phyloP scores from a whole-genome alignment of 2,329 filamentous ascomycete genomes.

The Microsporum canis region DNA sequence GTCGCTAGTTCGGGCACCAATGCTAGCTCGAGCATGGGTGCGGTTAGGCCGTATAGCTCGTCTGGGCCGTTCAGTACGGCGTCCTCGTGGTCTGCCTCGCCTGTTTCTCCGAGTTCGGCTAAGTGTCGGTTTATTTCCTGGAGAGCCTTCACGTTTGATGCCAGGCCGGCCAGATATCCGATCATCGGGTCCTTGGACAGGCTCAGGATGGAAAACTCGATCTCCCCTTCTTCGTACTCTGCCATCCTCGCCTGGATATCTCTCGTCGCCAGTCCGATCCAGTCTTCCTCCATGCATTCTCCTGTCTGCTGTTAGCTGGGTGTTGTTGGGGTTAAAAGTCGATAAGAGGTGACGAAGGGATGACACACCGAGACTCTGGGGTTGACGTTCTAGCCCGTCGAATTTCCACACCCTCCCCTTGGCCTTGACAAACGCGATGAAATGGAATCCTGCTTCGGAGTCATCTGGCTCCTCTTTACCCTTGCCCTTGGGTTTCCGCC shows the following conservation, averaged over 20 bases:
- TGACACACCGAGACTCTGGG: conserved; percentile 48
- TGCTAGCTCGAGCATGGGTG: conserved; percentile 25
- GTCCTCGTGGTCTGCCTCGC: conserved; percentile 10
- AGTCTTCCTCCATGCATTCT: conserved; percentile 42
- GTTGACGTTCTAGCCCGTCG: conserved; percentile 67
- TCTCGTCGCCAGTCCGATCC: conserved; percentile 54
- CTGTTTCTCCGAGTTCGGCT: conserved; percentile 12
- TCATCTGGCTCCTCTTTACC: conserved; percentile 37
- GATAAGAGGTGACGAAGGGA: not conserved
- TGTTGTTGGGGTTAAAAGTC: not conserved
- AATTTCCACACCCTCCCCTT: conserved; percentile 73
- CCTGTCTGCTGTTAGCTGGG: conserved; percentile 1
- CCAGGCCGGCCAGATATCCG: conserved; percentile 35
- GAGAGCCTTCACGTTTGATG: conserved; percentile 37
- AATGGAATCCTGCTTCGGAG: conserved; percentile 64
- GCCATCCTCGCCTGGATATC: conserved; percentile 58
- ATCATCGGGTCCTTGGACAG: conserved; percentile 56
- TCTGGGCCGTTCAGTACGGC: conserved; percentile 24
- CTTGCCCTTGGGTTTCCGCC: conserved; percentile 24
- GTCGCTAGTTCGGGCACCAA: conserved; percentile 18
- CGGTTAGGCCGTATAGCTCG: conserved; percentile 28
- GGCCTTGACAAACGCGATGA: conserved; percentile 75
- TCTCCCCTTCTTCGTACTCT: conserved; percentile 51
- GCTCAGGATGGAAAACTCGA: conserved; percentile 68
- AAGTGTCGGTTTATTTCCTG: conserved; percentile 25